These are phyloP conservation scores for Populus simonii DNA, from an alignment of 345 rosid species.

Conservation along the genomic window DNA sequence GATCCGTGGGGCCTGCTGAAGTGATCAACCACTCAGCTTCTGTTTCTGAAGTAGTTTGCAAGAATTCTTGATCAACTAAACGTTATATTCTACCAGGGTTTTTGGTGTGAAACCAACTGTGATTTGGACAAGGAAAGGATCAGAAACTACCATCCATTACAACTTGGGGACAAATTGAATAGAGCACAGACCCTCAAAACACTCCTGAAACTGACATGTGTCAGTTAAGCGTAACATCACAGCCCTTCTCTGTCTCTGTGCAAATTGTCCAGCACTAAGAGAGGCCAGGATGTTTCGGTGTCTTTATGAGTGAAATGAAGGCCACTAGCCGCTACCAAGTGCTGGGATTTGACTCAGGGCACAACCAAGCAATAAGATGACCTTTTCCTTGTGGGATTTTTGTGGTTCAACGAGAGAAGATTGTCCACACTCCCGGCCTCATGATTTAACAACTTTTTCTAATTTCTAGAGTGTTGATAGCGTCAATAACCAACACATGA, in stretches of 20 bases:
- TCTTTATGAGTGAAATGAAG: too few species aligned
- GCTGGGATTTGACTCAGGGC: neutral
- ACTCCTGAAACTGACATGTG: neutral
- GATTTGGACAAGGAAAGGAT: neutral
- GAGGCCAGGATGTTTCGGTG: too few species aligned
- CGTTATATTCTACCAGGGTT: neutral
- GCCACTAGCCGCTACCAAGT: too few species aligned
- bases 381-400: neutral
- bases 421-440: neutral
- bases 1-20: neutral
- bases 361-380: neutral
- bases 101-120: constrained; percentile 9
- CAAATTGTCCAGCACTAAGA: neutral
- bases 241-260: neutral
- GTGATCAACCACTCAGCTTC: neutral
- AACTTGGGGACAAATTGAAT: neutral
- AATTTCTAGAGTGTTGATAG: neutral
- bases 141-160: neutral
- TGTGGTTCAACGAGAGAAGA: neutral
- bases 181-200: neutral
- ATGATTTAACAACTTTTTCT: neutral
- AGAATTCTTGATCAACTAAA: neutral
- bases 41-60: constrained; percentile 1
- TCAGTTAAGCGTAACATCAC: neutral
- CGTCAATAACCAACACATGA: neutral